Percentiles rank a stretch among this genome's conserved stretches.
phyloP scores from a whole-genome alignment of 1,139 yeast genomes.

The Kodamaea sp. region DNA sequence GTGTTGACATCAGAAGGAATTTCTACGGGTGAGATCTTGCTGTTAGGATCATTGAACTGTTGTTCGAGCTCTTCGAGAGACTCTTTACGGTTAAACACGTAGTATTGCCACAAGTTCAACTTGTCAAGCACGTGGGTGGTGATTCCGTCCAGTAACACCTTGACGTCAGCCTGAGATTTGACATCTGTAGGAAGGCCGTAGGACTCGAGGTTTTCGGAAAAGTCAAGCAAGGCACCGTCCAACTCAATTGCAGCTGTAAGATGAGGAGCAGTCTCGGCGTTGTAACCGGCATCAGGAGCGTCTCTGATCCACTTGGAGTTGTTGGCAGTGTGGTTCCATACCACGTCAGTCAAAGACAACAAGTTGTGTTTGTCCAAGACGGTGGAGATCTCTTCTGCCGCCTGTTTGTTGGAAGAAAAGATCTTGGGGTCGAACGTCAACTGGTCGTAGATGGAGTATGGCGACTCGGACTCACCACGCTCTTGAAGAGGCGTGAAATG shows the following conservation, averaged over 20 bases:
- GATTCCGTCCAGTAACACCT: constrained; percentile 63
- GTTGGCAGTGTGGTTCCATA: constrained; percentile 91
- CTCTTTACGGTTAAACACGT: constrained; percentile 59
- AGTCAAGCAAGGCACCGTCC: constrained; percentile 66
- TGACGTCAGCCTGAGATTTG: constrained; percentile 52
- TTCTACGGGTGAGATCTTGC: constrained; percentile 25
- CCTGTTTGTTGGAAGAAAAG: constrained; percentile 48
- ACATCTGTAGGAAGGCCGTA: constrained; percentile 64
- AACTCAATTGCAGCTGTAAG: constrained; percentile 80
- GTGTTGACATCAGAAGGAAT: constrained; percentile 34
- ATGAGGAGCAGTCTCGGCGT: constrained; percentile 85
- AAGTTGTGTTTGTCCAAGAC: constrained; percentile 60
- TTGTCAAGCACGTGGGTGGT: constrained; percentile 64
- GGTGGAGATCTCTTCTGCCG: constrained; percentile 25
- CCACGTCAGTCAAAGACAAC: constrained; percentile 85
- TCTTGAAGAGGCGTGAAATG: constrained; percentile 93
- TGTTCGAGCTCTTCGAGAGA: constrained; percentile 36
- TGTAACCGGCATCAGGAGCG: constrained; percentile 91
- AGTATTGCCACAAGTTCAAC: constrained; percentile 83
- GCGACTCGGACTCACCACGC: constrained; percentile 88
- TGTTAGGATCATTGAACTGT: constrained; percentile 37
- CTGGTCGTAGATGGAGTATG: constrained; percentile 90
- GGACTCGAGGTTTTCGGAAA: constrained; percentile 53
- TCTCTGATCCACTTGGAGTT: constrained; percentile 83
- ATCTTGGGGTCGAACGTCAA: constrained; percentile 67